Evolutionary conservation across 148 eudicot species (phyloP), one percentile per base, ranked within the genome.

Genomic region (Euryodendron excelsum): DNA sequence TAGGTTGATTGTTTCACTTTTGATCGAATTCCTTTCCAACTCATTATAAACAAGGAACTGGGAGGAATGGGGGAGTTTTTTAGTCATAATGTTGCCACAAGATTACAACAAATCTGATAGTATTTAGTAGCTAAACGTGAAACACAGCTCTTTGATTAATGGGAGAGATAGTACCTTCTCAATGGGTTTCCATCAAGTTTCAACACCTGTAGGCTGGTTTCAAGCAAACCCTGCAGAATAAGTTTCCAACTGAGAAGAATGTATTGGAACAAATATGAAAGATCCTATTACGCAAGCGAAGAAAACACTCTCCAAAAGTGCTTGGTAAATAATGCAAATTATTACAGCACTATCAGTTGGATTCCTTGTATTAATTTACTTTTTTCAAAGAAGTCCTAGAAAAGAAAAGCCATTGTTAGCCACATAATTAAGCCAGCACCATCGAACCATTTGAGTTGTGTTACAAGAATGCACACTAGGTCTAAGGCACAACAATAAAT

Each of bases 131-230:
- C 56, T 14, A 25, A 47, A 28, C 6, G 12, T 17, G 5, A 50
- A 59, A 21, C 23, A 30, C 25, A 20, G 9, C 30, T n/a, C 44
- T 67, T 20, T 23, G 50, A 17, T 20, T 28, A 33, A 12, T 11
- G 21, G 41, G 34, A 44, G 30, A 31, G 33, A 65, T 36, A 4
- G 18, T 83, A 96, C 99, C 97, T 96, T 90, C 98, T 89, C 78
- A 96, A 71, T 69, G 99, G 97, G 81, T 96, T 96, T 77, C 99
- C 99, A 67, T 88, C 95, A 73, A 96, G 90, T 84, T 90, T 92
- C 81, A 96, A 84, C 69, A 90, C 97, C 81, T 96, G 99, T 76
- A 96, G 89, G 81, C 77, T 89, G 58, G 92, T 85, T 87, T 96
- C 99, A 81, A 96, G 97, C 81, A 93, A 77, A 50, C 99, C 99